Conservation (phyloP, 2,329 filamentous ascomycete species). For the Albophoma yamanashiensis region DNA sequence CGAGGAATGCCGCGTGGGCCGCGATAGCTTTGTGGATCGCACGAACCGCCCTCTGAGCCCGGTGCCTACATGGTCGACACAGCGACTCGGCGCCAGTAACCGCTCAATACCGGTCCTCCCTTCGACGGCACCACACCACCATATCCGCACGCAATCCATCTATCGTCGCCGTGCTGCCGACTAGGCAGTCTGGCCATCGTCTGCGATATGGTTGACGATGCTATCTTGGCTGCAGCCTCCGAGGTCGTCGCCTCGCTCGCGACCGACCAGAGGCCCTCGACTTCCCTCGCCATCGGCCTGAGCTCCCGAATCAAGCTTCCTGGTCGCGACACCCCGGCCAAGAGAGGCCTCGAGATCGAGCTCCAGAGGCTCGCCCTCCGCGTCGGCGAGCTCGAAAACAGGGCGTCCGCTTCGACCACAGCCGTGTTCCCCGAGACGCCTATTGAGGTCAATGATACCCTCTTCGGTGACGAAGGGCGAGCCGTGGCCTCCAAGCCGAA, state of each 20-base stretch:
- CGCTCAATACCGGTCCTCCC: background rate
- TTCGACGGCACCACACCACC: background rate
- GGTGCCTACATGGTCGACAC: background rate
- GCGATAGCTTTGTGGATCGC: slow-evolving; percentile 2
- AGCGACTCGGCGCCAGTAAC: background rate
- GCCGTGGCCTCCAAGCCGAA: slow-evolving; percentile 26
- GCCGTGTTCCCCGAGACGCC: slow-evolving; percentile 68
- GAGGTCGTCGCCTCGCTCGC: slow-evolving; percentile 44
- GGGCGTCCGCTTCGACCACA: slow-evolving; percentile 50
- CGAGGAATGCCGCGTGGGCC: slow-evolving; percentile 3
- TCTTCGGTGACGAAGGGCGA: slow-evolving; percentile 48
- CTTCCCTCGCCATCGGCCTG: slow-evolving; percentile 27
- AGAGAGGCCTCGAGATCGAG: slow-evolving; percentile 72
- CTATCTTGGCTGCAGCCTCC: slow-evolving; percentile 41
- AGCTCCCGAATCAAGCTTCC: slow-evolving; percentile 57
- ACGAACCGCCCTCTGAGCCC: background rate
- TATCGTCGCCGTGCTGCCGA: slow-evolving; percentile 14
- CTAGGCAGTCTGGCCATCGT: slow-evolving; percentile 13
- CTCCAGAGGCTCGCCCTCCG: slow-evolving; percentile 67
- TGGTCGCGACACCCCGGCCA: slow-evolving; percentile 64
- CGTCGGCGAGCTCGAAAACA: slow-evolving; percentile 73
- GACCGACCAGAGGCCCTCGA: slow-evolving; percentile 26
- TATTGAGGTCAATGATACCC: slow-evolving; percentile 59
- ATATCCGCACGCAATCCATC: background rate
- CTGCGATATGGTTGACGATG: slow-evolving; percentile 40